Conservation (phyloP, 169 alveolate species). For the Plasmodium sp. region DNA sequence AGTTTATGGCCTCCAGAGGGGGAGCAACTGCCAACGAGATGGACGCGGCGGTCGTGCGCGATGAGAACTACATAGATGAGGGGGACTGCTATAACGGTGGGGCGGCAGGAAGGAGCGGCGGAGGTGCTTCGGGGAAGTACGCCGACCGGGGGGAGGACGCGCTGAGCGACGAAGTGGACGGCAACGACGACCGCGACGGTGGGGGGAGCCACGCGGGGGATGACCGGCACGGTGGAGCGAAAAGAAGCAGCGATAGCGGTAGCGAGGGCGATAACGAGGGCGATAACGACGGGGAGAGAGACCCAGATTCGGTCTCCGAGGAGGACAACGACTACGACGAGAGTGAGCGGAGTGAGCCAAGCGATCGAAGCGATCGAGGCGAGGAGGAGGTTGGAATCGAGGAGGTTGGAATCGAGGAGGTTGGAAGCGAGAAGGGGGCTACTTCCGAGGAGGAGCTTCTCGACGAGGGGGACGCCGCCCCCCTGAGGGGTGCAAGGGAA, state of each 20-base stretch:
- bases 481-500: background rate
- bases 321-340: constrained; percentile 82
- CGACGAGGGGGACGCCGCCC: background rate
- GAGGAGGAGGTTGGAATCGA: background rate
- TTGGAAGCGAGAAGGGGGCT: background rate
- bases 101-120: background rate
- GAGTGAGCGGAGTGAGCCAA: constrained; percentile 78
- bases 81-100: background rate
- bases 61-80: background rate
- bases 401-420: background rate
- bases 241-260: background rate
- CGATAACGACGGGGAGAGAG: constrained; percentile 72
- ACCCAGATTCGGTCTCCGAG: constrained; percentile 59
- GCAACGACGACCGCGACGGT: background rate
- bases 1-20: background rate
- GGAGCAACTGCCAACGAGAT: background rate
- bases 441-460: background rate
- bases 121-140: background rate
- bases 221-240: background rate
- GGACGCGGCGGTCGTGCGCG: background rate
- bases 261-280: background rate
- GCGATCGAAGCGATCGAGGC: constrained; percentile 57
- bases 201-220: background rate
- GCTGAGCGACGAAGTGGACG: background rate
- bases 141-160: background rate